Evolutionary conservation across 805 yeast genomes (phyloP).

Genomic region (Yueomyces sp.): DNA sequence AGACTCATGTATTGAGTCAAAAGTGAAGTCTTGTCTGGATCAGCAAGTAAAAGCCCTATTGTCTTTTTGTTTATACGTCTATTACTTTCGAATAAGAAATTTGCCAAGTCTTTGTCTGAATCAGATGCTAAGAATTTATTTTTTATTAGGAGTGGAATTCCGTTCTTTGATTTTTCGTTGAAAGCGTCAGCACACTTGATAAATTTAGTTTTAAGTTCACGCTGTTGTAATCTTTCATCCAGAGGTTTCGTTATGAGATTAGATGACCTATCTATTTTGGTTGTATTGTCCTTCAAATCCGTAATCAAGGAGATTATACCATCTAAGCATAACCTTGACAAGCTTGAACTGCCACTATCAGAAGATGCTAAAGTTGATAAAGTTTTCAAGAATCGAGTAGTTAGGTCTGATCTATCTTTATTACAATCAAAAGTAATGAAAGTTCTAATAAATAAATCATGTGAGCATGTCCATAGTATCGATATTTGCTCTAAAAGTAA

Average conservation of each 20-base stretch:
- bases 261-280: slow-evolving; percentile 9
- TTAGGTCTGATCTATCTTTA: slow-evolving; percentile 67
- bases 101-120: slow-evolving; percentile 49
- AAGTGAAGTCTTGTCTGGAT: slow-evolving; percentile 48
- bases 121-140: slow-evolving; percentile 44
- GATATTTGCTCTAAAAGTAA: slow-evolving; percentile 71
- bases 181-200: slow-evolving; percentile 59
- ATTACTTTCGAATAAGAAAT: slow-evolving; percentile 60
- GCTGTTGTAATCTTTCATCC: slow-evolving; percentile 13
- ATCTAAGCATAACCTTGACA: slow-evolving; percentile 86
- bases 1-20: slow-evolving; percentile 49
- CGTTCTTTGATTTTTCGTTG: slow-evolving; percentile 65
- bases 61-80: slow-evolving; percentile 73
- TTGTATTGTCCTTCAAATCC: slow-evolving; percentile 37
- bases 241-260: slow-evolving; percentile 11
- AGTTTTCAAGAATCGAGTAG: slow-evolving; percentile 52
- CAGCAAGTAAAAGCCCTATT: slow-evolving; percentile 73
- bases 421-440: slow-evolving; percentile 84
- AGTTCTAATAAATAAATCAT: slow-evolving; percentile 55
- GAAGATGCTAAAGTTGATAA: slow-evolving; percentile 71
- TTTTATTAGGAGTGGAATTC: slow-evolving; percentile 47
- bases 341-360: slow-evolving; percentile 67
- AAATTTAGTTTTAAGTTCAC: slow-evolving; percentile 51
- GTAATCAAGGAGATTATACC: slow-evolving; percentile 61
- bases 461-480: slow-evolving; percentile 64